Base-by-base conservation (phyloP, 2,329 filamentous ascomycete genomes). In the Lachnellula cervina region DNA sequence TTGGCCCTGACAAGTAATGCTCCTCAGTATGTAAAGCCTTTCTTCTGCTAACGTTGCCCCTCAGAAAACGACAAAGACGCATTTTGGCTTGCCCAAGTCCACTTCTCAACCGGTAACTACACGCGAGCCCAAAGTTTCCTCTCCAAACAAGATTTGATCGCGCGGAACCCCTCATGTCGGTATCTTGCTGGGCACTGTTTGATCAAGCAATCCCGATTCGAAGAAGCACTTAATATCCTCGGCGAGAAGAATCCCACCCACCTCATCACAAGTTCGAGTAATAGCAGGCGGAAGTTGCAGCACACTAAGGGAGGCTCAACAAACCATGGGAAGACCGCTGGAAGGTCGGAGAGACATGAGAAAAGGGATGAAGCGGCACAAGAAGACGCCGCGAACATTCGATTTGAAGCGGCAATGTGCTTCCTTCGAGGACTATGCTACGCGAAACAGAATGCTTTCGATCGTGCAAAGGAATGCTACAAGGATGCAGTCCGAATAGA, bases 31-130 rank as follows among this genome's bases (percentile, higher is more conserved):
- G 16, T 17, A 7, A 8, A 11, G 37, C 19, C 35, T 14, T n/a
- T 45, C 51, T 32, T 34, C 23, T 45, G n/a, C 19, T 40, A 37
- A 43, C 32, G 64, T 52, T 13, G 9, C 16, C 34, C n/a, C 21
- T 16, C 62, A 97, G 94, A 92, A 68, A 89, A 93, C 71, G 91
- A 96, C 68, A 87, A 90, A 62, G 94, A 99, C 71, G 93, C 92
- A 42, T 96, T 96, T 70, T 97, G 91, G 88, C 86, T 99, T 44
- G 94, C 94, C n/a, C 93, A 97, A 74, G 90, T 96, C 38, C 93
- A 99, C 73, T 99, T 97, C 74, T 88, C 87, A 51, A 94, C 90
- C 49, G 92, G 90, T 66, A 96, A 97, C 76, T 97, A 96, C 72
- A 94, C 88, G 8, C 88, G 94, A 66, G 92, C 94, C 2, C 87